Conservation (phyloP, 2,329 filamentous ascomycete species). For the Fusarium metavorans region DNA sequence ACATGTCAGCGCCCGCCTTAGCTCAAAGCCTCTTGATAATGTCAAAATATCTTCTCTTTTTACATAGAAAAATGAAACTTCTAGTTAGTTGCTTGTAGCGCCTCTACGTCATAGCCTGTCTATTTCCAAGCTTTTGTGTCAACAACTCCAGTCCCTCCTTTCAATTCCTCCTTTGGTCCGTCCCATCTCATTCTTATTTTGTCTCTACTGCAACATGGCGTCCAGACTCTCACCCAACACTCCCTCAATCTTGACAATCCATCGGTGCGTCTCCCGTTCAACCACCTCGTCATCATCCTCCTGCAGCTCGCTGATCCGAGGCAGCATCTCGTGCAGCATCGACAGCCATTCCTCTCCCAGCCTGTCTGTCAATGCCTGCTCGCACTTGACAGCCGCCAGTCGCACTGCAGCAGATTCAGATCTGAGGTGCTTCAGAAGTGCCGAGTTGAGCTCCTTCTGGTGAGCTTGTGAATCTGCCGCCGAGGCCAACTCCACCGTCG, state of each 20-base stretch:
- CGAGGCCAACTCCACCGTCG: constrained; percentile 82
- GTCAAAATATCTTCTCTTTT: constrained; percentile 17
- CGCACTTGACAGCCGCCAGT: constrained; percentile 83
- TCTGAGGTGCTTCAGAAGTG: constrained; percentile 82
- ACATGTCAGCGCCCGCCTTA: constrained; percentile 11
- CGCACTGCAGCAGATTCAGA: constrained; percentile 78
- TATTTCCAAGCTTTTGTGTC: constrained; percentile 18
- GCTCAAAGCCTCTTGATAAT: constrained; percentile 1
- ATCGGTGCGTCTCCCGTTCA: constrained; percentile 87
- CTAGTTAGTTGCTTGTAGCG: background rate
- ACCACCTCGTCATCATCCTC: constrained; percentile 97
- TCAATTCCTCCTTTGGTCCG: constrained; percentile 20
- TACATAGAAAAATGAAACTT: constrained; percentile 15
- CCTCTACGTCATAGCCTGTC: constrained; percentile 28
- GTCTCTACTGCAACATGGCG: constrained; percentile 83
- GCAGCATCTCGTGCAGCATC: constrained; percentile 93
- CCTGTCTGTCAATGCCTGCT: constrained; percentile 82
- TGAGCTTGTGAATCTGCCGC: constrained; percentile 89
- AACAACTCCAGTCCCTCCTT: constrained; percentile 19
- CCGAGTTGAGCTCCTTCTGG: constrained; percentile 87
- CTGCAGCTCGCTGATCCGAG: constrained; percentile 93
- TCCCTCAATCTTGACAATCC: constrained; percentile 91
- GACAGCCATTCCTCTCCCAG: constrained; percentile 95
- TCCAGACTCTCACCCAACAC: constrained; percentile 92
- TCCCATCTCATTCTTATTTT: constrained; percentile 45